phyloP scores from a whole-genome alignment of 805 yeast genomes.

The Ogataea methylovora region DNA sequence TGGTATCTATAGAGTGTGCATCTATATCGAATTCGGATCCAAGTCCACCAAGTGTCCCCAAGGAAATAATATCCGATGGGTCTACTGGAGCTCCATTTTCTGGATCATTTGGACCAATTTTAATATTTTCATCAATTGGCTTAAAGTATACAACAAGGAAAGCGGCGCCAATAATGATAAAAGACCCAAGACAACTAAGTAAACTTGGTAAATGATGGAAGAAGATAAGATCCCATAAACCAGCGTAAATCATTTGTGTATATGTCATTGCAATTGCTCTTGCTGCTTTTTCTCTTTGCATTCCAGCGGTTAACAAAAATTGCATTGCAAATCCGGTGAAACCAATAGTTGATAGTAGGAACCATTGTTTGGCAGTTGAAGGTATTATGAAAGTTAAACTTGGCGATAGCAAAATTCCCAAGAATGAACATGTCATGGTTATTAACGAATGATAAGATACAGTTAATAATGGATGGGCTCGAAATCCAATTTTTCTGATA shows the following conservation, averaged over 20 bases:
- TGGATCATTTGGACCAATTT: no score
- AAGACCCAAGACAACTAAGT: conserved; percentile 62
- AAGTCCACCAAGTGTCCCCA: no score
- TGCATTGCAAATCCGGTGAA: conserved; percentile 80
- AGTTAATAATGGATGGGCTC: conserved; percentile 73
- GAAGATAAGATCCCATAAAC: conserved; percentile 62
- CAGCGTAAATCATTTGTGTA: conserved; percentile 70
- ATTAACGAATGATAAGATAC: conserved; percentile 70
- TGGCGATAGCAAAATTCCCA: conserved; percentile 49
- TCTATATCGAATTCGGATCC: no score
- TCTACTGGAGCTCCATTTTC: no score
- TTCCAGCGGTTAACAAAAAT: conserved; percentile 69
- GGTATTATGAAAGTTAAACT: conserved; percentile 52
- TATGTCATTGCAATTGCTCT: conserved; percentile 70
- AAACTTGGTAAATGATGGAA: conserved; percentile 70
- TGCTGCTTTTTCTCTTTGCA: conserved; percentile 75
- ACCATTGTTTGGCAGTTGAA: conserved; percentile 57
- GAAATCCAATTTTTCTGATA: conserved; percentile 66
- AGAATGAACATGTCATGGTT: conserved; percentile 46
- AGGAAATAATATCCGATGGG: no score
- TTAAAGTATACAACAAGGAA: conserved; percentile 48
- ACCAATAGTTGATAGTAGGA: conserved; percentile 53
- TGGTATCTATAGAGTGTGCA: no score
- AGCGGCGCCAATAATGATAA: conserved; percentile 61
- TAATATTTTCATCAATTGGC: conserved; percentile 19